These are phyloP conservation scores for Aureobasidium subglaciale DNA, from an alignment of 2,329 filamentous ascomycete species.

Conservation along the genomic window DNA sequence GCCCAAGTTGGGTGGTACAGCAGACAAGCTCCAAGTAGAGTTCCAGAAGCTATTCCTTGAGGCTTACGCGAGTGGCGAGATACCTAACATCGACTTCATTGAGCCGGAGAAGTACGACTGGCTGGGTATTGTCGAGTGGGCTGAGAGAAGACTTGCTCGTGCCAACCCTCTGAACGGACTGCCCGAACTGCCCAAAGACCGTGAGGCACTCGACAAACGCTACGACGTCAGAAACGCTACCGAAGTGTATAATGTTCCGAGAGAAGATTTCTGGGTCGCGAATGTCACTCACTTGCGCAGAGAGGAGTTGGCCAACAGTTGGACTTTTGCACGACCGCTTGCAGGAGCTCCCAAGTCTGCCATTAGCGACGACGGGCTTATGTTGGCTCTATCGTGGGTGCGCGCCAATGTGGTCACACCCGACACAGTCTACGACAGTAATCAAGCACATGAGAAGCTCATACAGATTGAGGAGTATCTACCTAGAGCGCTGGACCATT, in stretches of 20 bases:
- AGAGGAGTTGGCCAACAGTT: slow-evolving; percentile 25
- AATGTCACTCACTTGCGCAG: slow-evolving; percentile 38
- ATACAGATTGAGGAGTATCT: slow-evolving; percentile 25
- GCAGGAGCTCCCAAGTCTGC: slow-evolving; percentile 16
- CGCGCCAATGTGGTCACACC: slow-evolving; percentile 40
- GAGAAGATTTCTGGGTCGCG: slow-evolving; percentile 46
- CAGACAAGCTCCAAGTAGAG: slow-evolving; percentile 49
- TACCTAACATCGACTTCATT: slow-evolving; percentile 58
- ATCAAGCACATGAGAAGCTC: slow-evolving; percentile 36
- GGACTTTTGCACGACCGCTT: slow-evolving; percentile 15
- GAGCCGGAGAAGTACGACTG: slow-evolving; percentile 62
- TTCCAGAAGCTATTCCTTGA: slow-evolving; percentile 60
- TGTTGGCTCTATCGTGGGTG: slow-evolving; percentile 37
- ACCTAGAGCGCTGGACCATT: slow-evolving; percentile 46
- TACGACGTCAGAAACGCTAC: slow-evolving; percentile 37
- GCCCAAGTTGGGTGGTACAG: slow-evolving; percentile 19
- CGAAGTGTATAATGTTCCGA: slow-evolving; percentile 40
- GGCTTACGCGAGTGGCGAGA: slow-evolving; percentile 56
- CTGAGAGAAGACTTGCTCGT: slow-evolving; percentile 34
- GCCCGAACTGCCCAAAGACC: slow-evolving; percentile 15
- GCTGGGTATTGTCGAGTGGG: slow-evolving; percentile 60
- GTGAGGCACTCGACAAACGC: slow-evolving; percentile 38
- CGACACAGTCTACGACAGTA: slow-evolving; percentile 32
- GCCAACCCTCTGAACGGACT: slow-evolving; percentile 17
- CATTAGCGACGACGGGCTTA: slow-evolving; percentile 19